Conservation (phyloP, 2,329 filamentous ascomycete genomes). For the Colletotrichum sp. region DNA sequence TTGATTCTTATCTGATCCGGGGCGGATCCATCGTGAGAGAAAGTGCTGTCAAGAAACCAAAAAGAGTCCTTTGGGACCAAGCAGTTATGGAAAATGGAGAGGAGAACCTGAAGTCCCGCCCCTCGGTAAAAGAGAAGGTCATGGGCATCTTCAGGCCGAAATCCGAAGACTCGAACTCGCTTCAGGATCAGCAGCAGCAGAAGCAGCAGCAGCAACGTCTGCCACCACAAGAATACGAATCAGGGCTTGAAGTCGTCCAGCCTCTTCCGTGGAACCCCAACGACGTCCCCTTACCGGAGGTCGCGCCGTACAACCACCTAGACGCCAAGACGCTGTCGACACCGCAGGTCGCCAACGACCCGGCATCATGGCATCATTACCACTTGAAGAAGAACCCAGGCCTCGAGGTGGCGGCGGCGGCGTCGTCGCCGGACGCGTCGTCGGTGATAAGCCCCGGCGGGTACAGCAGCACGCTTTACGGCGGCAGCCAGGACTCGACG, state of each 20-base stretch:
- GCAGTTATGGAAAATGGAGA: background rate
- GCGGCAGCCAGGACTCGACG: background rate
- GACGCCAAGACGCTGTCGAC: slow-evolving; percentile 1
- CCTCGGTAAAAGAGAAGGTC: background rate
- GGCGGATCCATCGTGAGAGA: background rate
- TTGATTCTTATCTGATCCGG: background rate
- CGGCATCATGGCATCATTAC: background rate
- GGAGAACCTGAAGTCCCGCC: background rate
- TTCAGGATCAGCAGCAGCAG: background rate
- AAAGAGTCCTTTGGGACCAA: background rate
- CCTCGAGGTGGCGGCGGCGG: background rate
- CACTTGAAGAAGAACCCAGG: slow-evolving; percentile 1
- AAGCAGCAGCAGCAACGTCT: background rate
- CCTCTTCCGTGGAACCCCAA: slow-evolving; percentile 4
- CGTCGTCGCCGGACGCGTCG: background rate
- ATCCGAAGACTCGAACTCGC: background rate
- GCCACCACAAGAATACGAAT: background rate
- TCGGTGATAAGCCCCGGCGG: background rate
- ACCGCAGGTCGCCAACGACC: slow-evolving; percentile 5
- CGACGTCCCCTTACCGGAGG: slow-evolving; percentile 3
- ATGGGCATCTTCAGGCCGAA: background rate
- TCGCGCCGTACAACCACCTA: background rate
- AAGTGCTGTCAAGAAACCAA: background rate
- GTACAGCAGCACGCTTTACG: background rate
- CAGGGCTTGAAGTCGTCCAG: slow-evolving; percentile 11